phyloP scores from a whole-genome alignment of 371 early-diverging fungal species.

The Gilbertella persicaria region DNA sequence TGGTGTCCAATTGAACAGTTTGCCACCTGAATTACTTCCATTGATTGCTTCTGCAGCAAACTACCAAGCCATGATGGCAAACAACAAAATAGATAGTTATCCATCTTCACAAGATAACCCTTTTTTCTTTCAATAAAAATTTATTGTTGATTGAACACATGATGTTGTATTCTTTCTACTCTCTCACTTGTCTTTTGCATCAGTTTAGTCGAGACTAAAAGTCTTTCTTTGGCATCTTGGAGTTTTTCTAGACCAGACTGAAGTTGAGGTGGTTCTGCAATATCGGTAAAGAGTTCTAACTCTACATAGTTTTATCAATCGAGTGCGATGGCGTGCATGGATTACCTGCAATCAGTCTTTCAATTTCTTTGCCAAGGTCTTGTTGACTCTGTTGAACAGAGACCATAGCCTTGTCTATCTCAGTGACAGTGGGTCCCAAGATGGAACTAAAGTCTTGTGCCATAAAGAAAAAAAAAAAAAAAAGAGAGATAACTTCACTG shows the following conservation, averaged over 20 bases:
- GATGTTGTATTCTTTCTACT: constrained; percentile 45
- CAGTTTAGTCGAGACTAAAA: constrained; percentile 43
- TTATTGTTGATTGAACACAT: constrained; percentile 8
- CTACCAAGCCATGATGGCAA: constrained; percentile 14
- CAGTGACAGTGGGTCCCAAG: constrained; percentile 50
- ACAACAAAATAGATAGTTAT: too few species aligned
- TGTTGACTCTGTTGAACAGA: constrained; percentile 56
- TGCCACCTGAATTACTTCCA: constrained; percentile 25
- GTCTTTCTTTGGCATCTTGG: constrained; percentile 47
- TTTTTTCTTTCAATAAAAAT: background rate
- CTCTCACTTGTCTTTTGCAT: constrained; percentile 53
- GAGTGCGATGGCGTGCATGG: too few species aligned
- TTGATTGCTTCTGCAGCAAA: constrained; percentile 28
- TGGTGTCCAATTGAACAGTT: constrained; percentile 22
- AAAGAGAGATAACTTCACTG: background rate
- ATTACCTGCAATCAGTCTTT: constrained; percentile 55
- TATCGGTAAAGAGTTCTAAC: constrained; percentile 51
- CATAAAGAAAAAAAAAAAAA: constrained; percentile 6
- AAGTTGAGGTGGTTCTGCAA: constrained; percentile 56
- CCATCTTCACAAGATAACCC: too few species aligned
- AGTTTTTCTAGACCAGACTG: constrained; percentile 54
- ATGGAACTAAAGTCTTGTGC: constrained; percentile 46
- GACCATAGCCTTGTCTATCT: constrained; percentile 56
- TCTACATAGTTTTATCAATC: too few species aligned
- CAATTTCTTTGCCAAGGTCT: constrained; percentile 60